Percentiles rank a stretch among this genome's conserved stretches.
These are phyloP conservation scores for Calonectria pauciramosa DNA, from an alignment of 2,329 filamentous ascomycete species.

Conservation along the genomic window DNA sequence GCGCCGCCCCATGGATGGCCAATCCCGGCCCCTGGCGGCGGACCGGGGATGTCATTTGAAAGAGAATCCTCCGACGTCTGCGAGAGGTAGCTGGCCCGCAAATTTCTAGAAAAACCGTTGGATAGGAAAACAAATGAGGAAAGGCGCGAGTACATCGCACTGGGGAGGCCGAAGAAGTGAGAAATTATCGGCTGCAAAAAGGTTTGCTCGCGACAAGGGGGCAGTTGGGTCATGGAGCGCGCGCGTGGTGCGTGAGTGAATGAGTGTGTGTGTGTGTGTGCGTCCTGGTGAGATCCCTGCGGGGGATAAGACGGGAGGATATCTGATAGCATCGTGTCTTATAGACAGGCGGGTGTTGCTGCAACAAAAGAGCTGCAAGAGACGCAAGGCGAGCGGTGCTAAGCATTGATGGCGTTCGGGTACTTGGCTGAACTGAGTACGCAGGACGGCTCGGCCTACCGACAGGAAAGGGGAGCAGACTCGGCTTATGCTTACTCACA, in stretches of 20 bases:
- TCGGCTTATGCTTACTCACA: constrained; percentile 48
- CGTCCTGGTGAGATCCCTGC: constrained; percentile 26
- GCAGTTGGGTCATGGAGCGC: constrained; percentile 21
- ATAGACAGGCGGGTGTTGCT: constrained; percentile 23
- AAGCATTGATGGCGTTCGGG: constrained; percentile 34
- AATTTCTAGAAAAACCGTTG: constrained; percentile 52
- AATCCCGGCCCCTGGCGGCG: constrained; percentile 43
- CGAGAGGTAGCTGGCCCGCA: constrained; percentile 43
- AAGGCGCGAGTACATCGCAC: constrained; percentile 29
- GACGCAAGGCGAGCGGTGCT: constrained; percentile 2
- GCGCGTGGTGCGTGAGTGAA: constrained; percentile 10
- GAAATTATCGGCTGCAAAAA: constrained; percentile 44
- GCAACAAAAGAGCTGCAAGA: constrained; percentile 19
- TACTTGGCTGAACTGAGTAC: constrained; percentile 42
- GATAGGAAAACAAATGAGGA: constrained; percentile 41
- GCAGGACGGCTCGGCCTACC: constrained; percentile 38
- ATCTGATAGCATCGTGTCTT: constrained; percentile 23
- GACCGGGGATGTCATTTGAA: constrained; percentile 46
- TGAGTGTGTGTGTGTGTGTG: constrained; percentile 4
- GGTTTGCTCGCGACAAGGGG: constrained; percentile 45
- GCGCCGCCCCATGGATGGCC: constrained; percentile 38
- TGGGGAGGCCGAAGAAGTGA: constrained; percentile 43
- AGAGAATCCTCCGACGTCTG: constrained; percentile 50
- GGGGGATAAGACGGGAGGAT: constrained; percentile 35
- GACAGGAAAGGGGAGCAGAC: constrained; percentile 33